Conservation (phyloP, 495 filamentous ascomycete genomes). For the Podospora appendiculata region DNA sequence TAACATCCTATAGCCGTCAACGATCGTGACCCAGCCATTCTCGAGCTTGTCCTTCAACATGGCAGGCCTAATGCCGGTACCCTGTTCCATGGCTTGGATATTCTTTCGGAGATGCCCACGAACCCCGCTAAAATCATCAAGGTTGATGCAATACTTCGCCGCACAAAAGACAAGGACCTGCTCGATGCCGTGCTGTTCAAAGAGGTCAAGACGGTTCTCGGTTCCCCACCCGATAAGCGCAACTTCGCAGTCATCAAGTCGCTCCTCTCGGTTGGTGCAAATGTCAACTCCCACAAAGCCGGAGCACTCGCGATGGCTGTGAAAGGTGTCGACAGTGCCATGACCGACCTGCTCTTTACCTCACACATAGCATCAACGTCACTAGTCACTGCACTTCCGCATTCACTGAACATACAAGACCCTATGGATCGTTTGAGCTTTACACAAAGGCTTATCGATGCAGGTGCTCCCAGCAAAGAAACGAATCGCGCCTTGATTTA, state of each 20-base stretch:
- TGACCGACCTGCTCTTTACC: slow-evolving; percentile 32
- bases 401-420: slow-evolving; percentile 34
- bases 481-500: slow-evolving; percentile 37
- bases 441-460: slow-evolving; percentile 32
- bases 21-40: slow-evolving; percentile 25
- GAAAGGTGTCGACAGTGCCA: slow-evolving; percentile 24
- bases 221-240: slow-evolving; percentile 15
- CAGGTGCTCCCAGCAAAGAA: slow-evolving; percentile 29
- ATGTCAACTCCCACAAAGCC: slow-evolving; percentile 35
- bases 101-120: slow-evolving; percentile 21
- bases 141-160: slow-evolving; percentile 28
- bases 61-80: slow-evolving; percentile 27
- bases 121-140: slow-evolving; percentile 30
- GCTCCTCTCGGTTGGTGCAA: slow-evolving; percentile 35
- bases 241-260: slow-evolving; percentile 22
- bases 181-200: slow-evolving; percentile 27
- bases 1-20: slow-evolving; percentile 19
- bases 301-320: slow-evolving; percentile 34
- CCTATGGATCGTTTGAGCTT: slow-evolving; percentile 34
- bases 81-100: slow-evolving; percentile 24
- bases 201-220: slow-evolving; percentile 32
- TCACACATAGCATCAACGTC: slow-evolving; percentile 22
- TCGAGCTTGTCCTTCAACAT: slow-evolving; percentile 34
- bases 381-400: slow-evolving; percentile 30
- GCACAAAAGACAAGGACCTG: slow-evolving; percentile 23